These are phyloP conservation scores for Echites panduratus DNA, from an alignment of 257 asterid species.

Conservation along the genomic window DNA sequence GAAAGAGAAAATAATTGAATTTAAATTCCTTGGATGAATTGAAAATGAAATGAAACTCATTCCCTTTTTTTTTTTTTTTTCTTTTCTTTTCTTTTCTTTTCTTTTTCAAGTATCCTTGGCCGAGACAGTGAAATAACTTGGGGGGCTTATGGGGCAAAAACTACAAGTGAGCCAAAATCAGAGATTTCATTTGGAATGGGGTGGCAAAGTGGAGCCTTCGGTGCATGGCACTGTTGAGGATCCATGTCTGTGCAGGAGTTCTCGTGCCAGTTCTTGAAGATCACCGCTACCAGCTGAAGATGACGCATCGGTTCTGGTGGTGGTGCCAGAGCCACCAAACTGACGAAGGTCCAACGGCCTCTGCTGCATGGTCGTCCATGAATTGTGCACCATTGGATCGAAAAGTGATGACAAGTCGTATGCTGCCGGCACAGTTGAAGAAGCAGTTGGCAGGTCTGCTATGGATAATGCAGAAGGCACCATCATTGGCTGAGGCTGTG, in stretches of 20 bases:
- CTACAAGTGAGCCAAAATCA: neutral
- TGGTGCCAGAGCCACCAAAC: slow-evolving; percentile 12
- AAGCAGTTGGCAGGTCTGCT: slow-evolving; percentile 43
- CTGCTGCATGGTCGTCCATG: slow-evolving; percentile 42
- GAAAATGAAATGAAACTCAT: neutral
- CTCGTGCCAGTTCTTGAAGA: slow-evolving; percentile 80
- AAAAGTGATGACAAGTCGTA: slow-evolving; percentile 63
- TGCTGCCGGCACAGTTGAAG: slow-evolving; percentile 34
- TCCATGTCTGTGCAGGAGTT: slow-evolving; percentile 59
- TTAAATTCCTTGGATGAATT: slow-evolving; percentile 3
- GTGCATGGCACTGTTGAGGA: slow-evolving; percentile 49
- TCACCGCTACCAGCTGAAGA: slow-evolving; percentile 34
- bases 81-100: too few species aligned
- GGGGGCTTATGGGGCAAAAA: neutral
- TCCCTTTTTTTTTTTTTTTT: too few species aligned
- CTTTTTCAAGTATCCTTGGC: neutral
- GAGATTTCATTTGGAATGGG: slow-evolving; percentile 37
- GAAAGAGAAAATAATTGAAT: neutral
- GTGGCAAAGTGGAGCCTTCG: slow-evolving; percentile 37
- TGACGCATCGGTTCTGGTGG: slow-evolving; percentile 11
- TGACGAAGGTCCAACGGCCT: slow-evolving; percentile 41
- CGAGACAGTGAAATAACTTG: neutral
- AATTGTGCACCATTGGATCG: slow-evolving; percentile 47
- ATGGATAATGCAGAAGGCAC: slow-evolving; percentile 43
- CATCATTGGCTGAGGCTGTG: slow-evolving; percentile 25